Base-by-base conservation (phyloP, 1,284 basidiomycete species). In the Apiotrichum gracile region DNA sequence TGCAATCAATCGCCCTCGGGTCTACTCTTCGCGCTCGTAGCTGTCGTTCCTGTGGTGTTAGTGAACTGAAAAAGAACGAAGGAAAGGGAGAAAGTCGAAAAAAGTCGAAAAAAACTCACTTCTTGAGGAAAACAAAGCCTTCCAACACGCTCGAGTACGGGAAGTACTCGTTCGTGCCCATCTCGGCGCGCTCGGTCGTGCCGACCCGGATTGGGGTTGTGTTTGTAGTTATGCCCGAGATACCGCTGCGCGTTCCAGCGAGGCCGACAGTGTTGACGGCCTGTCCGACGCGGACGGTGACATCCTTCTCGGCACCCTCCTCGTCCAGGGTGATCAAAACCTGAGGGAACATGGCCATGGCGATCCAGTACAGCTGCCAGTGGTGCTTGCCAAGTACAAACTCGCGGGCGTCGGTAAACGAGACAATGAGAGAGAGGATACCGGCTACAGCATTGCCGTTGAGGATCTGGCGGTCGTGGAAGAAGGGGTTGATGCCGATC, bases 311-410 rank as follows among this genome's bases (percentile, higher is more conserved):
- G 63, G 90, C 83, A 51, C 93, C 83, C 56, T 92, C 82, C 75
- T 97, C 93, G 76, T 97, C 86, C 27, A 98, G 84, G 1, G 93
- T 97, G 73, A 98, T 97, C 64, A 98, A 78, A 86, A 98, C 97
- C 53, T 96, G 85, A 24, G 96, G 96, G 77, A 91, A 96, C 93
- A 99, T 98, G 54, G 93, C 88, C 8, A 91, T 85, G 10, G 85
- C 85, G 42, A 98, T 82, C 81, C 92, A 93, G 80, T 89, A 99
- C 51, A 98, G 78, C 91, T 97, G 94, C 96, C 96, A 99, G 76
- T 97, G 94, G 61, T 88, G 87, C 73, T 87, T 93, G 70, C 92
- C 91, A 27, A 99, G 82, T 4, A 98, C 81, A 69, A 96, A 96
- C 57, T 83, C 82, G 76, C 92, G 90, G 17, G 91, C 85, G 64